phyloP scores from a whole-genome alignment of 2,329 filamentous ascomycete genomes.

The Trichoderma asperellum region DNA sequence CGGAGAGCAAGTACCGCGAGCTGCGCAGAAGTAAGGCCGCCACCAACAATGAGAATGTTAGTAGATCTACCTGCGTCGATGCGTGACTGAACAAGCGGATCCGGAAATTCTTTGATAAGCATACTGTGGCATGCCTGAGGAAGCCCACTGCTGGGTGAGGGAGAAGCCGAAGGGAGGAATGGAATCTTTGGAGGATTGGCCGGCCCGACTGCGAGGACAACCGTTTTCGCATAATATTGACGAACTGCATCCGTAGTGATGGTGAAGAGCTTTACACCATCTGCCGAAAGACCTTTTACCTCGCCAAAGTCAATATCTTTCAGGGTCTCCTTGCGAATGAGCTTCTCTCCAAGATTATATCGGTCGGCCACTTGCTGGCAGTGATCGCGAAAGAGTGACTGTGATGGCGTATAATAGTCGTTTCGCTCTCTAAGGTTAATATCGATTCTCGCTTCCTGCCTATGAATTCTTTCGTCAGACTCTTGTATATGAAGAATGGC shows the following conservation, averaged over 20 bases:
- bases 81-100: constrained; percentile 54
- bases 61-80: constrained; percentile 56
- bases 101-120: constrained; percentile 63
- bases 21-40: constrained; percentile 77
- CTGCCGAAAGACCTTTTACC: constrained; percentile 48
- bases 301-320: constrained; percentile 63
- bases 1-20: constrained; percentile 68
- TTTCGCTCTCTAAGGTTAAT: constrained; percentile 70
- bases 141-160: constrained; percentile 25
- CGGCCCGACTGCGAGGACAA: constrained; percentile 72
- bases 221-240: constrained; percentile 60
- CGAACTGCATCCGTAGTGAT: constrained; percentile 50
- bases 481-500: background rate
- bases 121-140: constrained; percentile 65
- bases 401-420: constrained; percentile 70
- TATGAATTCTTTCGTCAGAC: constrained; percentile 35
- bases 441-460: constrained; percentile 51
- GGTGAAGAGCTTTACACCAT: constrained; percentile 64
- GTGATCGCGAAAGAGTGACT: constrained; percentile 64
- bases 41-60: constrained; percentile 71
- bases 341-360: constrained; percentile 50
- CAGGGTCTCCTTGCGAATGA: constrained; percentile 66
- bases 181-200: constrained; percentile 62
- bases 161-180: constrained; percentile 41
- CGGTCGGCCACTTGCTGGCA: constrained; percentile 60